Percentiles rank a stretch among this genome's conserved stretches.
phyloP scores from a whole-genome alignment of 345 rosid genomes.

The Reutealis trisperma region DNA sequence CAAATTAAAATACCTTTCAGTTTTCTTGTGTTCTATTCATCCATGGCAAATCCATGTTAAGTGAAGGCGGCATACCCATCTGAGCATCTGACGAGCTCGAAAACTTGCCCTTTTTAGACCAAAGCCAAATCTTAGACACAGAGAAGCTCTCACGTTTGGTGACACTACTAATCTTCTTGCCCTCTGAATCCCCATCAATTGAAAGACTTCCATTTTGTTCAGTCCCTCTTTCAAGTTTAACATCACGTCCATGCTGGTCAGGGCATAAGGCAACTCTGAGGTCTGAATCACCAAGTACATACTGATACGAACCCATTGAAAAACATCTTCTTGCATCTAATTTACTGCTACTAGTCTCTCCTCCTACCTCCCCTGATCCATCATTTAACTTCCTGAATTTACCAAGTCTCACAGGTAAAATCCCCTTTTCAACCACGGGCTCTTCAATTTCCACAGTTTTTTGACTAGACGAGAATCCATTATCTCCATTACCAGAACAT shows the following conservation, averaged over 20 bases:
- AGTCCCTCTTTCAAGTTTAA: constrained; percentile 5
- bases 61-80: constrained; percentile 23
- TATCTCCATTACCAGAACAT: constrained; percentile 21
- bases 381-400: constrained; percentile 31
- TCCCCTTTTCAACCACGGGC: constrained; percentile 24
- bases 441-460: constrained; percentile 31
- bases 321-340: constrained; percentile 39
- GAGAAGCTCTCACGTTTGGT: constrained; percentile 34
- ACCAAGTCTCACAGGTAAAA: constrained; percentile 34
- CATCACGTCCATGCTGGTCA: neutral
- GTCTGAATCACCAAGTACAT: constrained; percentile 30
- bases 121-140: constrained; percentile 36
- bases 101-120: constrained; percentile 32
- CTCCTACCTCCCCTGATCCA: constrained; percentile 21
- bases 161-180: constrained; percentile 20
- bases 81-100: constrained; percentile 23
- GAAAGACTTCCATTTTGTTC: constrained; percentile 12
- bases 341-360: constrained; percentile 36
- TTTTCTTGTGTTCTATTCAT: constrained; percentile 18
- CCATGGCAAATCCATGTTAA: constrained; percentile 25
- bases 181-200: constrained; percentile 24
- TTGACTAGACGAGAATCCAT: constrained; percentile 11
- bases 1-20: constrained; percentile 19
- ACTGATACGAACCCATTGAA: constrained; percentile 38
- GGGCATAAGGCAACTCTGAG: constrained; percentile 28